phyloP scores from a whole-genome alignment of 2,329 filamentous ascomycete genomes.

The Trichoderma gracile region DNA sequence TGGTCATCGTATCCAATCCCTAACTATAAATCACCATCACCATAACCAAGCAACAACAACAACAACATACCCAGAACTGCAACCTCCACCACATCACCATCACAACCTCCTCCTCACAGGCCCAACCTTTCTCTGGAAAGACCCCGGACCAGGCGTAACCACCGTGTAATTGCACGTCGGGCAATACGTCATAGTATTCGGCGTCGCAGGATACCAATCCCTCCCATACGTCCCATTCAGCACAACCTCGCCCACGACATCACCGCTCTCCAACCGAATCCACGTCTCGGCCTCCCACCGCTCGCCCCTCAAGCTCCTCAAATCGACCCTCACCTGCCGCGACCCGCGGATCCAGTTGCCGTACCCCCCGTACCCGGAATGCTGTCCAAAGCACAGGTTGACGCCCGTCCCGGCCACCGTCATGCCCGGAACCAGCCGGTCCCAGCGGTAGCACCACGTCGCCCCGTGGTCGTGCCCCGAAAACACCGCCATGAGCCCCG shows the following conservation, averaged over 20 bases:
- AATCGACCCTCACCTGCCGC: conserved; percentile 54
- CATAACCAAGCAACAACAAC: too few relatives aligned
- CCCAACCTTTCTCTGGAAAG: conserved; percentile 8
- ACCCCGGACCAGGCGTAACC: conserved; percentile 24
- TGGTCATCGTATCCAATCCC: too few relatives aligned
- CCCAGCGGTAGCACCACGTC: conserved; percentile 58
- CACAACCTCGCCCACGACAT: conserved; percentile 51
- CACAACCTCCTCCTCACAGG: neutral
- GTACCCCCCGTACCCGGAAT: conserved; percentile 71
- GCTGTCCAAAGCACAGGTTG: conserved; percentile 62
- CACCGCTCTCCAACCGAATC: conserved; percentile 60
- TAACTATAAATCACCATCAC: too few relatives aligned
- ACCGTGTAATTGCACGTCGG: conserved; percentile 30
- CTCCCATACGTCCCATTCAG: conserved; percentile 61
- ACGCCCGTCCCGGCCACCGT: conserved; percentile 45
- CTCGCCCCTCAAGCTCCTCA: conserved; percentile 39
- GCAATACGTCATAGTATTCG: conserved; percentile 39
- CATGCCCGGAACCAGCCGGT: conserved; percentile 41
- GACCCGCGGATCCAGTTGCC: conserved; percentile 63
- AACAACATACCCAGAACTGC: too few relatives aligned
- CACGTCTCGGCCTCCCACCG: conserved; percentile 55
- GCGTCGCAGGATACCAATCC: conserved; percentile 53
- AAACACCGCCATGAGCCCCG: conserved; percentile 59
- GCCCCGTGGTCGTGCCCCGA: conserved; percentile 67
- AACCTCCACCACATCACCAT: too few relatives aligned